Conservation (phyloP, 2,329 filamentous ascomycete genomes). For the Trichoderma atrobrunneum region DNA sequence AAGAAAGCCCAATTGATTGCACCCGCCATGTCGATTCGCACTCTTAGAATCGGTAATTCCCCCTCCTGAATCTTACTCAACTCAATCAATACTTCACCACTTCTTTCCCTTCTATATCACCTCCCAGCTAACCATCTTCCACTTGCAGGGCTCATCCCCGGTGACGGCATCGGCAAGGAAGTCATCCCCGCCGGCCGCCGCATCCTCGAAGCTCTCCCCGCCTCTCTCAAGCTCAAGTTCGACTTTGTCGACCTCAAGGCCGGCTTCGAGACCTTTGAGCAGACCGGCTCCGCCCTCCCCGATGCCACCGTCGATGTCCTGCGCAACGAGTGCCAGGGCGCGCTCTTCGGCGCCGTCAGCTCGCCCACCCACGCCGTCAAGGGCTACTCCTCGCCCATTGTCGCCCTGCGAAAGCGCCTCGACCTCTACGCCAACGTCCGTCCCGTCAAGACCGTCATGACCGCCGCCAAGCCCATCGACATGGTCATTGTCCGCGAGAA, state of each 20-base stretch:
- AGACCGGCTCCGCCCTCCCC: slow-evolving; percentile 82
- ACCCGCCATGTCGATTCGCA: slow-evolving; percentile 41
- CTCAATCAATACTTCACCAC: no score
- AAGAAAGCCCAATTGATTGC: not conserved
- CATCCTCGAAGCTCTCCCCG: slow-evolving; percentile 86
- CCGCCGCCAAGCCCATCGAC: slow-evolving; percentile 71
- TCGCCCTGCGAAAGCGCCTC: slow-evolving; percentile 91
- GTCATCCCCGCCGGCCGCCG: slow-evolving; percentile 93
- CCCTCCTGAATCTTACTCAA: not conserved
- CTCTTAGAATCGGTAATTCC: slow-evolving; percentile 40
- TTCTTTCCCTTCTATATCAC: not conserved
- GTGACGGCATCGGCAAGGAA: slow-evolving; percentile 97
- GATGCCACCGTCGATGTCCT: slow-evolving; percentile 88
- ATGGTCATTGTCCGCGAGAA: slow-evolving; percentile 98
- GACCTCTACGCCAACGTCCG: slow-evolving; percentile 97
- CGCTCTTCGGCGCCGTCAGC: slow-evolving; percentile 92
- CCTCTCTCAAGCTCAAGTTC: slow-evolving; percentile 90
- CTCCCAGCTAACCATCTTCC: not conserved
- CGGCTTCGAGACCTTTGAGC: slow-evolving; percentile 89
- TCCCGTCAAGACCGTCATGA: slow-evolving; percentile 80
- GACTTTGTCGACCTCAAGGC: slow-evolving; percentile 90
- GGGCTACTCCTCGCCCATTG: slow-evolving; percentile 95
- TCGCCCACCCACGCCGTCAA: slow-evolving; percentile 86
- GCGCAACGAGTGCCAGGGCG: slow-evolving; percentile 88
- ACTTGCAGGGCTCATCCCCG: slow-evolving; percentile 82